Conservation (phyloP, 805 yeast species). For the Kazachstania bromeliacearum region DNA sequence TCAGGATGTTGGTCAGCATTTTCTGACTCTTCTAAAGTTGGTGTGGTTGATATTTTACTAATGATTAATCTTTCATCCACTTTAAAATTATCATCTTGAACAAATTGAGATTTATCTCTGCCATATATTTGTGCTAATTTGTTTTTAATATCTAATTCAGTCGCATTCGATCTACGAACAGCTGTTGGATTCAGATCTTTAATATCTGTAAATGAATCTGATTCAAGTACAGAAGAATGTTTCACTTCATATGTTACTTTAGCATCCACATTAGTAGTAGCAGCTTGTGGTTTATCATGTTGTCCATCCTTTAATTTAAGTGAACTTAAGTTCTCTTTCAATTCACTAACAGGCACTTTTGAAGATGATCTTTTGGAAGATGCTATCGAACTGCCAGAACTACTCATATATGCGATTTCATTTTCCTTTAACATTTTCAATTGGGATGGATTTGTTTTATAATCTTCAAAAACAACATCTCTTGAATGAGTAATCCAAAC, state of each 20-base stretch:
- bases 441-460: constrained; percentile 33
- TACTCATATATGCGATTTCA: constrained; percentile 26
- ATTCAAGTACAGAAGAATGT: neutral
- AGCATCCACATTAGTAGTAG: constrained; percentile 1
- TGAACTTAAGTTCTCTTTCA: constrained; percentile 8
- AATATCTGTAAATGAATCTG: too few species aligned
- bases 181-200: neutral
- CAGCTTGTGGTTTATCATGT: neutral
- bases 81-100: constrained; percentile 28
- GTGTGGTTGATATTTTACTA: constrained; percentile 20
- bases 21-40: constrained; percentile 4
- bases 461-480: constrained; percentile 28
- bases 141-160: constrained; percentile 16
- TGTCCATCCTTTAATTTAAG: neutral
- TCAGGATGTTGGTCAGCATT: neutral
- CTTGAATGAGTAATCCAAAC: constrained; percentile 86
- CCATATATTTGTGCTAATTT: constrained; percentile 24
- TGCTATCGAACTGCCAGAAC: constrained; percentile 19
- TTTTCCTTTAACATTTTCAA: constrained; percentile 32
- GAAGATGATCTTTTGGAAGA: constrained; percentile 22
- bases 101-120: constrained; percentile 27
- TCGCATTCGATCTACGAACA: neutral
- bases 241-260: constrained; percentile 1
- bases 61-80: constrained; percentile 26
- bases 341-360: constrained; percentile 15